Percentiles rank a stretch among this genome's conserved stretches.
Evolutionary conservation across 345 rosid genomes (phyloP).

Genomic region (Tarenaya hassleriana): DNA sequence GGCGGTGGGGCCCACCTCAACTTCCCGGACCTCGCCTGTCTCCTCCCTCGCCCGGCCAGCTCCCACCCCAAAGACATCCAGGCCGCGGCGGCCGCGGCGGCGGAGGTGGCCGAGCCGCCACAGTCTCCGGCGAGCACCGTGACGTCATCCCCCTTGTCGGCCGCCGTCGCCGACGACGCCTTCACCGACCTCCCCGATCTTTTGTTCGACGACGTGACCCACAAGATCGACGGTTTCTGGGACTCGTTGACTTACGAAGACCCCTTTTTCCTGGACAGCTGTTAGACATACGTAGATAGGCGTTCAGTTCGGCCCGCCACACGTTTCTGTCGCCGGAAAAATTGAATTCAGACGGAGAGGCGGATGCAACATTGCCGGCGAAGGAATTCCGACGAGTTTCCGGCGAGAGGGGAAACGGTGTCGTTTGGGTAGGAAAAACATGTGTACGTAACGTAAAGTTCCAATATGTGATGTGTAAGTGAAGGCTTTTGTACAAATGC

Average conservation of each 20-base stretch:
- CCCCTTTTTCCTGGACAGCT: constrained; percentile 23
- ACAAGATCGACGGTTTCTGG: constrained; percentile 40
- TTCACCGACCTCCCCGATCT: constrained; percentile 73
- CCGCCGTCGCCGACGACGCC: constrained; percentile 38
- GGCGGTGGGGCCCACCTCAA: constrained; percentile 71
- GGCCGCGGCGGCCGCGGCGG: constrained; percentile 73
- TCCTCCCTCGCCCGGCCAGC: constrained; percentile 61
- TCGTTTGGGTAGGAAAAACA: no score
- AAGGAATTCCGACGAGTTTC: no score
- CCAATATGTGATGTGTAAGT: no score
- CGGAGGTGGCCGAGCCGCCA: constrained; percentile 17
- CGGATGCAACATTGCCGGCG: no score
- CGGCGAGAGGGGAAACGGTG: no score
- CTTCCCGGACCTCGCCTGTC: constrained; percentile 58
- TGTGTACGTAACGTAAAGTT: no score
- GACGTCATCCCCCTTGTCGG: constrained; percentile 27
- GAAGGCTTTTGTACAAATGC: no score
- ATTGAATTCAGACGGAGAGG: no score
- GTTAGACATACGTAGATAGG: not conserved
- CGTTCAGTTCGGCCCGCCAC: no score
- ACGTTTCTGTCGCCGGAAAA: no score
- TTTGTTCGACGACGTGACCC: constrained; percentile 29
- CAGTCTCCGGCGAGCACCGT: constrained; percentile 31
- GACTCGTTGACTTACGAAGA: constrained; percentile 35
- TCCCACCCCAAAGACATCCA: constrained; percentile 79